Percentiles rank a stretch among this genome's conserved stretches.
phyloP scores from a whole-genome alignment of 1,139 yeast genomes.

The Arxiozyma telluris region DNA sequence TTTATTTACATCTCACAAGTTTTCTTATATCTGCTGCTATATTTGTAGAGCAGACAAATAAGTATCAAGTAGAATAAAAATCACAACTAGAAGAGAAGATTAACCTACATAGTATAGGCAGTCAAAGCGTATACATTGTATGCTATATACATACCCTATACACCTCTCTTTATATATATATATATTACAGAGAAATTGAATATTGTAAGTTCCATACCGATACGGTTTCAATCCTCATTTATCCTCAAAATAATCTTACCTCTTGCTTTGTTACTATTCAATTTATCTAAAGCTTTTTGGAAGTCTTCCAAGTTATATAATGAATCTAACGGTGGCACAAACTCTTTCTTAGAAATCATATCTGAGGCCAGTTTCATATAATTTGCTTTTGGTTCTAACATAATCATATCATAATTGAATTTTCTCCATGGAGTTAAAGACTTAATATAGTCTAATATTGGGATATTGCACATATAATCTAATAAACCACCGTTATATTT shows the following conservation, averaged over 20 bases:
- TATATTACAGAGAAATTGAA: too few species aligned
- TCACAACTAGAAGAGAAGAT: too few species aligned
- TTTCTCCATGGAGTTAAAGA: slow-evolving; percentile 46
- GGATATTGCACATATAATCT: slow-evolving; percentile 29
- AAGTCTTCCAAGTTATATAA: slow-evolving; percentile 42
- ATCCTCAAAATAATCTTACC: slow-evolving; percentile 50
- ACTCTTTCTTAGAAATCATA: slow-evolving; percentile 36
- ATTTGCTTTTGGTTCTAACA: slow-evolving; percentile 16
- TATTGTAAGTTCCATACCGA: too few species aligned
- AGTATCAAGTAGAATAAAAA: too few species aligned
- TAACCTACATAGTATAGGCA: too few species aligned
- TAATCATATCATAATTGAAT: slow-evolving; percentile 30
- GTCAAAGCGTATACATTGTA: too few species aligned
- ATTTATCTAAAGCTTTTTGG: slow-evolving; percentile 40
- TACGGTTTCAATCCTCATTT: neutral
- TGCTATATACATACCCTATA: too few species aligned
- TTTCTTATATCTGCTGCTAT: too few species aligned
- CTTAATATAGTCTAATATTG: slow-evolving; percentile 36
- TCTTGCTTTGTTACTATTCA: slow-evolving; percentile 41
- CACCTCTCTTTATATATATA: too few species aligned
- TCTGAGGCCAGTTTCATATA: slow-evolving; percentile 32
- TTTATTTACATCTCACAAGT: too few species aligned
- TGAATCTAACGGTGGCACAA: slow-evolving; percentile 45
- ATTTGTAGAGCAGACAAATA: too few species aligned
- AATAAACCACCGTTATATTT: slow-evolving; percentile 16